A percentile compares a stretch with the other conserved stretches of the same genome.
Evolutionary conservation across 306 rosid genomes (phyloP).

Genomic region (Oemleria cerasiformis): DNA sequence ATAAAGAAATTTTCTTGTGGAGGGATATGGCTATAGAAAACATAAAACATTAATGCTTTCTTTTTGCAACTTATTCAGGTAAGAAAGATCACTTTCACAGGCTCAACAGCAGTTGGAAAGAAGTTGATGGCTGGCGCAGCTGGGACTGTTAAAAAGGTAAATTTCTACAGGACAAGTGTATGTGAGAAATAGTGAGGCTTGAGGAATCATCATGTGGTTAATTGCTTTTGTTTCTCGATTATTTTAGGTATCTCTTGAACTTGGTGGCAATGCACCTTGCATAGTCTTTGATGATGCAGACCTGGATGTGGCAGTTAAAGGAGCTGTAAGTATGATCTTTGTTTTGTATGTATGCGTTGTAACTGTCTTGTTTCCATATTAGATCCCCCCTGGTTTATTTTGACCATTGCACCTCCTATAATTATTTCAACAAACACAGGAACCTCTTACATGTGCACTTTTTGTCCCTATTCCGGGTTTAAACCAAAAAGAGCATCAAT

Average conservation of each 20-base stretch:
- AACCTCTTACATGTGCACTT: neutral
- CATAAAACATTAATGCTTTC: constrained; percentile 1
- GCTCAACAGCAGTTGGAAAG: constrained; percentile 97
- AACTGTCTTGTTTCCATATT: constrained; percentile 11
- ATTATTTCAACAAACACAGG: neutral
- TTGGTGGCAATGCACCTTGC: constrained; percentile 99
- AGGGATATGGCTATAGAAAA: constrained; percentile 19
- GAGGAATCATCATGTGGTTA: constrained; percentile 17
- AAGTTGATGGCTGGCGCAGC: constrained; percentile 97
- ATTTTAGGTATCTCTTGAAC: constrained; percentile 89
- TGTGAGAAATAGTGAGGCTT: constrained; percentile 26
- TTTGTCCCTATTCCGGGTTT: neutral
- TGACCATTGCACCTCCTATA: neutral
- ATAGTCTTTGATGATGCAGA: constrained; percentile 96
- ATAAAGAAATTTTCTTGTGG: constrained; percentile 3
- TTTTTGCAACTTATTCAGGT: constrained; percentile 52
- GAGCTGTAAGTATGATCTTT: constrained; percentile 62
- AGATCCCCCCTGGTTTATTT: neutral
- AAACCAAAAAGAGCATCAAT: neutral
- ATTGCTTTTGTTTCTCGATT: constrained; percentile 16
- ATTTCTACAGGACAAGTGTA: constrained; percentile 16
- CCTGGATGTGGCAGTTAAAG: constrained; percentile 88
- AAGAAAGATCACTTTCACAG: constrained; percentile 92
- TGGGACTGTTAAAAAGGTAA: constrained; percentile 84
- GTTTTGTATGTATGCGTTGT: constrained; percentile 11